phyloP scores from a whole-genome alignment of 2,329 filamentous ascomycete species.

The Neocatenulostroma microsporum region DNA sequence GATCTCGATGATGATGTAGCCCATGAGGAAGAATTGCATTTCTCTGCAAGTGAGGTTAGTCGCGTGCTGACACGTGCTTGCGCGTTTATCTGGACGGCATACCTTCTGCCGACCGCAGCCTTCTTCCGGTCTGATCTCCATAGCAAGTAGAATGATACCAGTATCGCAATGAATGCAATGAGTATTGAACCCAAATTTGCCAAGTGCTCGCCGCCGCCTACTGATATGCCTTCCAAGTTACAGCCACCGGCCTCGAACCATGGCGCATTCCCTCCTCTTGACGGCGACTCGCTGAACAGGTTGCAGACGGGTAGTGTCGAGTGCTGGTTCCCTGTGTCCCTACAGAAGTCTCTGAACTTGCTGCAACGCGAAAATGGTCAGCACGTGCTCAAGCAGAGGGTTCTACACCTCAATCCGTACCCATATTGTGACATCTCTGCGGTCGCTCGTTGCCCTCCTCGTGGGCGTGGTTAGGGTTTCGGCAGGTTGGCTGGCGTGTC shows the following conservation, averaged over 20 bases:
- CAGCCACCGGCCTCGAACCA: conserved; percentile 61
- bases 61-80: too few relatives aligned
- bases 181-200: conserved; percentile 92
- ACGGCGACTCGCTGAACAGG: conserved; percentile 56
- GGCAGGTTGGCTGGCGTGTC: too few relatives aligned
- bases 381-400: too few relatives aligned
- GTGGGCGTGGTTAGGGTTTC: too few relatives aligned
- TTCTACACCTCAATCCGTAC: too few relatives aligned
- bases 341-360: conserved; percentile 41
- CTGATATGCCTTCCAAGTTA: conserved; percentile 62
- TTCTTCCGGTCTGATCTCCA: conserved; percentile 79
- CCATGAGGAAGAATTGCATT: conserved; percentile 87
- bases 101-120: conserved; percentile 90
- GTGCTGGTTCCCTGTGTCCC: conserved; percentile 38
- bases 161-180: conserved; percentile 68
- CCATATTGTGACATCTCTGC: too few relatives aligned
- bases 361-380: too few relatives aligned
- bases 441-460: too few relatives aligned
- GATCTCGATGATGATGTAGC: conserved; percentile 79
- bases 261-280: conserved; percentile 49
- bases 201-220: conserved; percentile 57
- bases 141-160: conserved; percentile 58
- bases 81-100: conserved; percentile 23
- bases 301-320: conserved; percentile 40
- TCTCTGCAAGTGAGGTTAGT: conserved; percentile 52